Evolutionary conservation across 345 rosid species (phyloP), one percentile per base, ranked within the genome.

Genomic region (Eucalyptus polybractea): DNA sequence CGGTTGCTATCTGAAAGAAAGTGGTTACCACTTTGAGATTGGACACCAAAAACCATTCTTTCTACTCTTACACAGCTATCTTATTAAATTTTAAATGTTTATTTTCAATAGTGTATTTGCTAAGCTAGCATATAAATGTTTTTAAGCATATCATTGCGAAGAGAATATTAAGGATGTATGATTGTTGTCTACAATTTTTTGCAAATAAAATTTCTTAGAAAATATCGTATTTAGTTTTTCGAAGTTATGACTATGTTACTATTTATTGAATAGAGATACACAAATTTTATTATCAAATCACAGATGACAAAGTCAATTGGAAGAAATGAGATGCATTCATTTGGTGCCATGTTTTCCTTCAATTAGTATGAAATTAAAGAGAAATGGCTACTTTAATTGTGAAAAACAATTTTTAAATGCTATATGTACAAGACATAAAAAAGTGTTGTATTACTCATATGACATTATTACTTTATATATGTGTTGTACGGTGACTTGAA

Each of bases 231-330:
- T n/a, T 65, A 4, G 19, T 4, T n/a, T n/a, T 13, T n/a, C 5
- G 0, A 29, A 65, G 19, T 65, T 3, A 4, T 65, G 72, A 3
- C 37, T 4, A n/a, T n/a, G 6, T 9, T 5, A 11, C 15, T 4
- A 29, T 2, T 62, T 29, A 62, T 29, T 62, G 72, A 62, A 2
- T 62, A 62, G 72, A 62, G 16, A 62, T 62, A 62, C 8, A 15
- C 72, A 62, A 4, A 29, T 62, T 62, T 62, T 29, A 62, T 29
- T 29, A 62, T 62, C 58, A 53, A 53, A 53, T 53, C 3, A 53
- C 2, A 53, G 2, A 53, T 53, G 58, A 53, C 25, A 1, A 53
- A 53, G 58, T 1, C 24, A 7, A 53, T 19, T 53, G 58, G 58
- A 53, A 53, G 58, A 53, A 53, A 53, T 1, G 58, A 19, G 58